Conservation (phyloP, 2,329 filamentous ascomycete genomes). For the Aspergillus luchuensis region DNA sequence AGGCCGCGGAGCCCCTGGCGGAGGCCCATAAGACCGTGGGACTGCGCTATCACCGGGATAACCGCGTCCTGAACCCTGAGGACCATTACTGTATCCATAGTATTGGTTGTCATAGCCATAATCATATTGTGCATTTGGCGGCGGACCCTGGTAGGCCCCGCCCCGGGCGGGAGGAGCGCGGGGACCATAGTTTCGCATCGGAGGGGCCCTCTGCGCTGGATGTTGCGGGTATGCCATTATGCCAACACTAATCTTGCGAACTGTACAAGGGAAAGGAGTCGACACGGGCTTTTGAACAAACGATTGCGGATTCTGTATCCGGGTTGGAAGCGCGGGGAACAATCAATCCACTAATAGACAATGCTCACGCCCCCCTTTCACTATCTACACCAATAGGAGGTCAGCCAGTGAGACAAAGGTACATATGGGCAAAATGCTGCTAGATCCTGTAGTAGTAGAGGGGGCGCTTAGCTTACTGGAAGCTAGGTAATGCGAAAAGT, state of each 20-base stretch:
- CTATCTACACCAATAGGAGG: slow-evolving; percentile 5
- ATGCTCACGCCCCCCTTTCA: slow-evolving; percentile 1
- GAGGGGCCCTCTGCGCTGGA: slow-evolving; percentile 36
- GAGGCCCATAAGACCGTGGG: slow-evolving; percentile 29
- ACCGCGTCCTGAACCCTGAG: slow-evolving; percentile 33
- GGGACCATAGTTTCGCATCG: slow-evolving; percentile 35
- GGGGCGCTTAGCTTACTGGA: slow-evolving; percentile 3
- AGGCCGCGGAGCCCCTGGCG: slow-evolving; percentile 33
- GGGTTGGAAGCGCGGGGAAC: background rate
- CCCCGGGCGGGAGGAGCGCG: slow-evolving; percentile 26
- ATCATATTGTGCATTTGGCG: slow-evolving; percentile 31
- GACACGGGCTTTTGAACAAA: background rate
- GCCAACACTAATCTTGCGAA: background rate
- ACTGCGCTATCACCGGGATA: slow-evolving; percentile 30
- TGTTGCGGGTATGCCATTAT: slow-evolving; percentile 43
- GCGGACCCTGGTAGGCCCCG: slow-evolving; percentile 17
- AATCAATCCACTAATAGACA: background rate
- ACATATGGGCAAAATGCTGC: background rate
- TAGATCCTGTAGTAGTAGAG: background rate
- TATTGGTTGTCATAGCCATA: slow-evolving; percentile 30
- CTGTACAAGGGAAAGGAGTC: background rate
- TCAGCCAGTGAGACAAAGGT: background rate
- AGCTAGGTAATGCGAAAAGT: background rate
- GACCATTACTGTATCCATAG: slow-evolving; percentile 24
- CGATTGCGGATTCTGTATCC: background rate